These are phyloP conservation scores for Pezicula rhizophila DNA, from an alignment of 2,329 filamentous ascomycete species.

Conservation along the genomic window DNA sequence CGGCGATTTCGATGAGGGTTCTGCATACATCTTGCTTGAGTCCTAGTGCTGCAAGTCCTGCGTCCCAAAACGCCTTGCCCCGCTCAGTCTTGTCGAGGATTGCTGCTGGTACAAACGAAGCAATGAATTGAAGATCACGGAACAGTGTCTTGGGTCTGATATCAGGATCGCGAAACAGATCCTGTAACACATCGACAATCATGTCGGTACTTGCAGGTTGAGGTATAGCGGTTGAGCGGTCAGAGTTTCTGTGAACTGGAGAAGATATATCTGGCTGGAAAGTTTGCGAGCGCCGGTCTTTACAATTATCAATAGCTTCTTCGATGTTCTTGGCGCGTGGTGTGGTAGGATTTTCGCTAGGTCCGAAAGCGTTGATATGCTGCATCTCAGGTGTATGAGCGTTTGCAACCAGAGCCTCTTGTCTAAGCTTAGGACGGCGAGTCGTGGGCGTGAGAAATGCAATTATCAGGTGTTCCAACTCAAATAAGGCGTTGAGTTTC, in stretches of 20 bases:
- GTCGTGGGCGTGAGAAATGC: conserved; percentile 59
- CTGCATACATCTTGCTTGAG: conserved; percentile 85
- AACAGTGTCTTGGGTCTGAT: conserved; percentile 76
- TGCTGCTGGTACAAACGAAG: conserved; percentile 55
- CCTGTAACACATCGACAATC: conserved; percentile 60
- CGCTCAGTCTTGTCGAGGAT: conserved; percentile 56
- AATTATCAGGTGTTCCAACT: conserved; percentile 76
- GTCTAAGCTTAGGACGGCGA: conserved; percentile 21
- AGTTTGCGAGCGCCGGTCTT: conserved; percentile 58
- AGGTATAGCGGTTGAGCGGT: conserved; percentile 53
- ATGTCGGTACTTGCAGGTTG: conserved; percentile 34
- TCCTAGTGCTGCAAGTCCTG: conserved; percentile 79
- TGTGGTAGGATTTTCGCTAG: conserved; percentile 18
- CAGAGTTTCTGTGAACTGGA: conserved; percentile 68
- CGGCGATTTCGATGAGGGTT: conserved; percentile 60
- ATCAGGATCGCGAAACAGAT: conserved; percentile 59
- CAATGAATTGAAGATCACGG: conserved; percentile 72
- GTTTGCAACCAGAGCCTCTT: conserved; percentile 19
- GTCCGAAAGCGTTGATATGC: conserved; percentile 23
- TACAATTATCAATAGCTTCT: conserved; percentile 64
- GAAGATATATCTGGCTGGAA: conserved; percentile 47
- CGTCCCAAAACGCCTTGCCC: conserved; percentile 75
- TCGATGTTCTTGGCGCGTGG: conserved; percentile 47
- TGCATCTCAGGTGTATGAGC: conserved; percentile 42
- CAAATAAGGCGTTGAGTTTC: conserved; percentile 77